Evolutionary conservation across 1,284 basidiomycete genomes (phyloP).

Genomic region (Cryptococcus hybrid): DNA sequence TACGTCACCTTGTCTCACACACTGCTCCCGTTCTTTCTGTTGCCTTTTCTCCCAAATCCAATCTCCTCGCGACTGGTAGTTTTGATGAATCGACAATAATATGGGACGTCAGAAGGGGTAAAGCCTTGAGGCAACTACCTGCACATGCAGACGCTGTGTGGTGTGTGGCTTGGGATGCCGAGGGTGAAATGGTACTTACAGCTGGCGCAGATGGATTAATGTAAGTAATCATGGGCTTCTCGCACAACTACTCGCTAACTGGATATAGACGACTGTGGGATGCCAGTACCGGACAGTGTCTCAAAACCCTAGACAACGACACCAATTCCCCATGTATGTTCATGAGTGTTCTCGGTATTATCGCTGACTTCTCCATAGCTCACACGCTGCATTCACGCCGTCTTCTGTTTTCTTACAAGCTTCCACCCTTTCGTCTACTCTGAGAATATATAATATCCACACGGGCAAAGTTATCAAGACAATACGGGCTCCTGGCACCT

Average conservation of each 20-base stretch:
- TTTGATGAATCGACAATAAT: constrained; percentile 93
- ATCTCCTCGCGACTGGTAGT: constrained; percentile 84
- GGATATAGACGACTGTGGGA: constrained; percentile 86
- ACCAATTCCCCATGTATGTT: constrained; percentile 82
- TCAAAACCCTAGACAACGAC: constrained; percentile 94
- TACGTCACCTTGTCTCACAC: constrained; percentile 68
- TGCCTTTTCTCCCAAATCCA: constrained; percentile 84
- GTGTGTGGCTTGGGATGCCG: constrained; percentile 86
- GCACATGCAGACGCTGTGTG: constrained; percentile 98
- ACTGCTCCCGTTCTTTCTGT: constrained; percentile 93
- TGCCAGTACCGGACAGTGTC: constrained; percentile 90
- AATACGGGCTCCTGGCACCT: constrained; percentile 46
- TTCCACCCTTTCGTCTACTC: constrained; percentile 86
- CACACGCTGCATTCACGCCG: constrained; percentile 69
- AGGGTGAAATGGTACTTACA: constrained; percentile 90
- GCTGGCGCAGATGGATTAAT: constrained; percentile 96
- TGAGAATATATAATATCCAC: constrained; percentile 92
- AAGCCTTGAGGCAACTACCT: constrained; percentile 74
- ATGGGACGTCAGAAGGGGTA: constrained; percentile 91
- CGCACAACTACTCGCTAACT: neutral
- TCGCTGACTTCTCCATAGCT: constrained; percentile 13
- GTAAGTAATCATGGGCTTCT: constrained; percentile 55
- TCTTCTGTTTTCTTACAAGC: constrained; percentile 85
- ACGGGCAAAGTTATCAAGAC: constrained; percentile 92
- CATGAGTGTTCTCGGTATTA: neutral